Conservation (phyloP, 352 stramenopile genomes). For the Pythium dissimile region DNA sequence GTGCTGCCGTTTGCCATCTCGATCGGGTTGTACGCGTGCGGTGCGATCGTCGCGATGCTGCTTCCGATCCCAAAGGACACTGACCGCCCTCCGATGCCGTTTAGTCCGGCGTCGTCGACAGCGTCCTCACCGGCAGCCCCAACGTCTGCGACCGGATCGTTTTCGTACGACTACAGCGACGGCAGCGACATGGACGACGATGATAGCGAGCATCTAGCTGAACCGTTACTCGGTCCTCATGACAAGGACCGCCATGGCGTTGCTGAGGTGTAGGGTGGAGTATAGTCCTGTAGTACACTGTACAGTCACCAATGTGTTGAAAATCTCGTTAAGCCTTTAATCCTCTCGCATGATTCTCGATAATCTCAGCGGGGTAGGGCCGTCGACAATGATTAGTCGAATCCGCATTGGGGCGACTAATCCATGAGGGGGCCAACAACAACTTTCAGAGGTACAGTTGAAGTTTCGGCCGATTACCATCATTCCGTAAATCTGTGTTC, state of each 20-base stretch:
- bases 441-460: neutral
- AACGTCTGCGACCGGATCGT: conserved; percentile 9
- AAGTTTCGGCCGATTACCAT: too few species aligned
- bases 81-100: conserved; percentile 27
- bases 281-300: neutral
- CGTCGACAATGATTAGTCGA: neutral
- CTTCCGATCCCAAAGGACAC: conserved; percentile 27
- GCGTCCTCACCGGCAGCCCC: conserved; percentile 32
- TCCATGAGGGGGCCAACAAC: neutral
- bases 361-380: too few species aligned
- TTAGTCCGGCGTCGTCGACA: conserved; percentile 37
- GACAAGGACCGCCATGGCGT: neutral
- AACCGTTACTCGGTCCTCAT: conserved; percentile 38
- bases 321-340: too few species aligned
- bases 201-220: conserved; percentile 34
- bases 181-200: conserved; percentile 27
- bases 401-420: neutral
- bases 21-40: conserved; percentile 41
- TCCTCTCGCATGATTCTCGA: too few species aligned
- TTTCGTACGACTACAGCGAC: conserved; percentile 29
- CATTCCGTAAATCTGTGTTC: neutral
- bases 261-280: conserved; percentile 6
- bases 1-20: conserved; percentile 61
- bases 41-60: conserved; percentile 44
- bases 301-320: neutral